These are phyloP conservation scores for Marasmius sp. DNA, from an alignment of 1,284 basidiomycete genomes.

Conservation along the genomic window DNA sequence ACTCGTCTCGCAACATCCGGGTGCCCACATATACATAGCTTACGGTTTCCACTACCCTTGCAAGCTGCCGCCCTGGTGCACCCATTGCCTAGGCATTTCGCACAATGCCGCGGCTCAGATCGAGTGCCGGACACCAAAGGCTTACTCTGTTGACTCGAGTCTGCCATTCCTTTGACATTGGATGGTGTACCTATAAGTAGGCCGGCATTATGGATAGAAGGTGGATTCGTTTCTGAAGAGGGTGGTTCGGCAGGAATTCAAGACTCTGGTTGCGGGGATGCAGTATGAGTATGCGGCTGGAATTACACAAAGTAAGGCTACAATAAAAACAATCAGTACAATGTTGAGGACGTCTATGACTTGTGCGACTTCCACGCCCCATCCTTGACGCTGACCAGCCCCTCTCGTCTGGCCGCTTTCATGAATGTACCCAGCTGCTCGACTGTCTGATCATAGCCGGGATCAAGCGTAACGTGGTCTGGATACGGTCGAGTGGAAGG, in stretches of 20 bases:
- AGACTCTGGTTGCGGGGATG: too few species aligned
- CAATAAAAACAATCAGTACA: too few species aligned
- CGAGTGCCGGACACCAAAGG: neutral
- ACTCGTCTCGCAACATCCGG: neutral
- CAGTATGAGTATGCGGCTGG: too few species aligned
- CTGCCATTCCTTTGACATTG: too few species aligned
- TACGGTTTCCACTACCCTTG: neutral
- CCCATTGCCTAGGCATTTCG: neutral
- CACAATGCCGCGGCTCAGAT: neutral
- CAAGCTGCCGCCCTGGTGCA: neutral
- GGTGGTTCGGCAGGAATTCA: too few species aligned
- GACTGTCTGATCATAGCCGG: constrained; percentile 72
- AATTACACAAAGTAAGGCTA: too few species aligned
- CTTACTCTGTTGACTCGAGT: neutral
- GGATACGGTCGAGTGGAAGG: constrained; percentile 74
- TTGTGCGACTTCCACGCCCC: constrained; percentile 63
- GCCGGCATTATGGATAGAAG: too few species aligned
- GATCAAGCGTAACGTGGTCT: constrained; percentile 80
- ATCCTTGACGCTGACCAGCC: constrained; percentile 67
- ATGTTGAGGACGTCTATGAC: neutral
- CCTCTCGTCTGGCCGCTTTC: constrained; percentile 76
- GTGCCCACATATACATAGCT: neutral
- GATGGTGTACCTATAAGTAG: neutral
- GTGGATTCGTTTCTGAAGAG: too few species aligned
- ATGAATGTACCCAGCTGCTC: constrained; percentile 79